Base-by-base conservation (phyloP, 305 asterid genomes). In the Nicotiana rustica region DNA sequence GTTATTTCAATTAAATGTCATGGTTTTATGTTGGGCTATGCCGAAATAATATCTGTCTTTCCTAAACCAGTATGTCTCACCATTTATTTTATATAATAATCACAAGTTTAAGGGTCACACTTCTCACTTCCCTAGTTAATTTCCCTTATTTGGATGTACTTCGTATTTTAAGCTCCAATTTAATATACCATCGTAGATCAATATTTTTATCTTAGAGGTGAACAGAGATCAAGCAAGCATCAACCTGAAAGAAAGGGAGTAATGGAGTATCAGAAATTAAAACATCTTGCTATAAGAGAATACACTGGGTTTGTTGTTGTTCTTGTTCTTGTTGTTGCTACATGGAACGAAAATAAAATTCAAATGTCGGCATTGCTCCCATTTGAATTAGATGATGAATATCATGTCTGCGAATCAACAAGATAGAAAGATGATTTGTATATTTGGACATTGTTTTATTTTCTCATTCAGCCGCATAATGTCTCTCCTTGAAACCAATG, bases 331-430 rank as follows among this genome's bases (percentile, higher is more conserved):
- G 4, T 31, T 31, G 35, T 73, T 25, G 80, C 65, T 75, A 17
- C 15, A 9, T 75, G 47, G 65, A 52, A 52, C 65, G 55, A 8
- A 75, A 29, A 75, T 75, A 29, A 31, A 52, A 75, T 9, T 75
- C 47, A 52, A 75, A 75, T 35, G 31, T 75, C 1, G 3, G 29
- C 59, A 15, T 29, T 29, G 17, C 31, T 49, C 17, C 65, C 65
- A 4, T 75, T 52, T 75, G 65, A 52, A 29, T 75, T 29, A 75
- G 47, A 55, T 55, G 65, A 15, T 29, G 65, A 75, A 10, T 75
- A 55, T 52, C 79, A 73, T 73, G 41, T 75, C 64, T 75, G 79
- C 79, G 15, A 75, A 75, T 75, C 65, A 52, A 49, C 41, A 52
- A 52, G 15, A 52, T 52, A 25, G 19, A 75, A 52, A 55, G 59